These are phyloP conservation scores for Ganoderma resinaceum DNA, from an alignment of 1,284 basidiomycete species.

Conservation along the genomic window DNA sequence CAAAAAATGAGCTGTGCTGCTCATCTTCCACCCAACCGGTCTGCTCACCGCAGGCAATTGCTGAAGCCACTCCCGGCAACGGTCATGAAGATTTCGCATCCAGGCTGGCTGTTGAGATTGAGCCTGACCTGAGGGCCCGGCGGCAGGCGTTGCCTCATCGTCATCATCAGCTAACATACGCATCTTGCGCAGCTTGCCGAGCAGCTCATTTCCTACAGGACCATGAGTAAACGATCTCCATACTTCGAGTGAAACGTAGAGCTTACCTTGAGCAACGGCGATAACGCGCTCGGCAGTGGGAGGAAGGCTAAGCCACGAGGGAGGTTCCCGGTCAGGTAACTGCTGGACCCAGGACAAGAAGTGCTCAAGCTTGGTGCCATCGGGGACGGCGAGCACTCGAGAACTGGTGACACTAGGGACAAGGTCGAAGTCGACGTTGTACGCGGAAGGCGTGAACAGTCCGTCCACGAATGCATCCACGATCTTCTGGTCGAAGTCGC, in stretches of 20 bases:
- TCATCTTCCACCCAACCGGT: neutral
- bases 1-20: neutral
- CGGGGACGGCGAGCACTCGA: constrained; percentile 77
- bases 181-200: constrained; percentile 92
- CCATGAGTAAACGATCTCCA: constrained; percentile 1
- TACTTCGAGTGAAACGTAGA: neutral
- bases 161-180: constrained; percentile 90
- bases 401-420: constrained; percentile 71
- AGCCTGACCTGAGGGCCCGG: constrained; percentile 58
- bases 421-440: constrained; percentile 91
- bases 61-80: constrained; percentile 84
- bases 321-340: constrained; percentile 90
- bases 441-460: constrained; percentile 86
- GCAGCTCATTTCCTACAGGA: constrained; percentile 75
- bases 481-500: constrained; percentile 91
- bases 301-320: constrained; percentile 91
- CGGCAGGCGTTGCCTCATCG: constrained; percentile 64
- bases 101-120: constrained; percentile 85
- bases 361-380: constrained; percentile 90
- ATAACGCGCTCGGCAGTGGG: constrained; percentile 92
- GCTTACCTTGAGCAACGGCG: constrained; percentile 86
- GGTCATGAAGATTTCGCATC: constrained; percentile 86
- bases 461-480: constrained; percentile 92
- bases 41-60: constrained; percentile 74
- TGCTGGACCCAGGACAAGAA: constrained; percentile 89